Percentiles rank a stretch among this genome's conserved stretches.
These are phyloP conservation scores for Eremochloa ophiuroides DNA, from an alignment of 176 grass and related monocot species.

Conservation along the genomic window DNA sequence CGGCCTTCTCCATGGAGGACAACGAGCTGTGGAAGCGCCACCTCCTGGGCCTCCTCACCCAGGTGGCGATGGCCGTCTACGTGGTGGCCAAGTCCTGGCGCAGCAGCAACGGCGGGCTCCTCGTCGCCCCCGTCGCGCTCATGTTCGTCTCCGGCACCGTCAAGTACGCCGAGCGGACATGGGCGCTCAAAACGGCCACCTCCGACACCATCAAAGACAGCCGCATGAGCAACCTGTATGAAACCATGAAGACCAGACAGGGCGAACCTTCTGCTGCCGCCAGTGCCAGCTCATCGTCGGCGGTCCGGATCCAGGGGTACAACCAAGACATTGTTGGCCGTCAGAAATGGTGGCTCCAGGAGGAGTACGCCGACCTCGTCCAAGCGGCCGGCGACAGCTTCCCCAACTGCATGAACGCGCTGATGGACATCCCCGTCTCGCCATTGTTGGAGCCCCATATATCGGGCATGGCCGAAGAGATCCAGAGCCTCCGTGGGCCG, in stretches of 20 bases:
- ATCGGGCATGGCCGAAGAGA: not conserved
- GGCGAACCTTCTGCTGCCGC: too few relatives aligned
- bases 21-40: not conserved
- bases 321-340: not conserved
- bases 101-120: not conserved
- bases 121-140: not conserved
- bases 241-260: slow-evolving; percentile 7
- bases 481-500: too few relatives aligned
- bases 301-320: not conserved
- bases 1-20: not conserved
- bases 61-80: not conserved
- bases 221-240: not conserved
- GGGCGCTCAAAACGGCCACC: slow-evolving; percentile 27
- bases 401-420: not conserved
- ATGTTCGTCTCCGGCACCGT: not conserved
- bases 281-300: not conserved
- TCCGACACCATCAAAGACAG: not conserved
- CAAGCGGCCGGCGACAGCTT: not conserved
- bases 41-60: not conserved
- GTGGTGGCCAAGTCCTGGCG: not conserved
- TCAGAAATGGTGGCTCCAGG: not conserved
- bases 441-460: not conserved
- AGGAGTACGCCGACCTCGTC: not conserved
- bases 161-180: slow-evolving; percentile 32
- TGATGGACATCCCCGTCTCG: not conserved